These are phyloP conservation scores for Picochlorum sp. DNA, from an alignment of 139 green algal genomes.

Conservation along the genomic window DNA sequence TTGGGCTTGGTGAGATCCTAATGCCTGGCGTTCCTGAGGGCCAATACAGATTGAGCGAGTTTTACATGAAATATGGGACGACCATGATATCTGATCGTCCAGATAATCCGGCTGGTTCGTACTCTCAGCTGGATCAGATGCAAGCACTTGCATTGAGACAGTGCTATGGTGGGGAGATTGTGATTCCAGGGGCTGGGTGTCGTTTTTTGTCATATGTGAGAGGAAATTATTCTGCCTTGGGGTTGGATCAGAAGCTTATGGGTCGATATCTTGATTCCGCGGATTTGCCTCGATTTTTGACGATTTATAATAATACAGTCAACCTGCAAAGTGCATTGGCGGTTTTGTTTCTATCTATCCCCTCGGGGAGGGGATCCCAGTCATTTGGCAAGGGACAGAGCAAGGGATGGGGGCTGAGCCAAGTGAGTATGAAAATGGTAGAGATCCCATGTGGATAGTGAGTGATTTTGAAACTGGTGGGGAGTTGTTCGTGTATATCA, in stretches of 20 bases:
- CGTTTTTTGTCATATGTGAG: neutral
- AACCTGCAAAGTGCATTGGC: conserved; percentile 16
- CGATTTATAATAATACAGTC: neutral
- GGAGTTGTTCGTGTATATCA: neutral
- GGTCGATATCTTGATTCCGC: neutral
- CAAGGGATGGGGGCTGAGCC: conserved; percentile 5
- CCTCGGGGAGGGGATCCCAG: conserved; percentile 29
- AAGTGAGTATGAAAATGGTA: conserved; percentile 2
- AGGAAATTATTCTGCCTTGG: neutral
- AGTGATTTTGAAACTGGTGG: neutral
- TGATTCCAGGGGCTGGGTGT: neutral
- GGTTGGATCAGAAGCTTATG: conserved; percentile 5
- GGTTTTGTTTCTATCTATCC: conserved; percentile 21
- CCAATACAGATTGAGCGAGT: neutral
- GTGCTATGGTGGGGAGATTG: too few relatives aligned
- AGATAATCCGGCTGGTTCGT: neutral
- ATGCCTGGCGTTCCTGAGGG: neutral
- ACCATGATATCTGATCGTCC: conserved; percentile 12
- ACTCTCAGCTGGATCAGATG: neutral
- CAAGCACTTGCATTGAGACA: too few relatives aligned
- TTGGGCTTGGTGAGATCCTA: neutral
- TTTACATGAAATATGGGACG: conserved; percentile 9
- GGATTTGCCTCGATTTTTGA: neutral
- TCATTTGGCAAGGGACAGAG: conserved; percentile 37
- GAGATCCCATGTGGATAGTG: conserved; percentile 17